These are phyloP conservation scores for Phyllosticta capitalensis DNA, from an alignment of 2,329 filamentous ascomycete genomes.

Conservation along the genomic window DNA sequence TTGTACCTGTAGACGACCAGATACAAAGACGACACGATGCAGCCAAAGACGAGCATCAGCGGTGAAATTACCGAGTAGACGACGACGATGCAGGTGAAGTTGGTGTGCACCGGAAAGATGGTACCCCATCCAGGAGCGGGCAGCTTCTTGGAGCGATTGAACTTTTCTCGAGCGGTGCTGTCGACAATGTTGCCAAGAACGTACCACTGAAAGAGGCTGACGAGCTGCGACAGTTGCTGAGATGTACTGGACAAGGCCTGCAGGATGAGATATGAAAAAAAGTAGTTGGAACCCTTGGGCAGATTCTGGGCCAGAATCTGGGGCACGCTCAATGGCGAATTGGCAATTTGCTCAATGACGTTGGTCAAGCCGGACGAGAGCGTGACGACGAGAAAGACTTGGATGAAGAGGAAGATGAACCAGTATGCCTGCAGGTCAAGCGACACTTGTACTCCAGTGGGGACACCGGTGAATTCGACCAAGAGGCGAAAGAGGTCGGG, in stretches of 20 bases:
- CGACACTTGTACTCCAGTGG: constrained; percentile 69
- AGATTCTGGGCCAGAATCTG: constrained; percentile 66
- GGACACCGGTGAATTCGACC: constrained; percentile 64
- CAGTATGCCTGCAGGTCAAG: constrained; percentile 87
- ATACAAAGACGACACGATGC: constrained; percentile 82
- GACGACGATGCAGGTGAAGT: constrained; percentile 80
- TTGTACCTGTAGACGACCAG: constrained; percentile 97
- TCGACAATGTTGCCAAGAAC: constrained; percentile 72
- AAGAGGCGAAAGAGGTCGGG: constrained; percentile 70
- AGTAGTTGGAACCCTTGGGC: constrained; percentile 86
- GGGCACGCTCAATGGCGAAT: constrained; percentile 59
- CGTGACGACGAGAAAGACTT: constrained; percentile 88
- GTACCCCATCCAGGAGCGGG: constrained; percentile 78
- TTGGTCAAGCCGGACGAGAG: constrained; percentile 67
- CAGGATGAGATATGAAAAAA: constrained; percentile 97
- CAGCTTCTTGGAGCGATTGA: constrained; percentile 70
- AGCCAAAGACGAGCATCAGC: constrained; percentile 83
- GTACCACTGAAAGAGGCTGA: constrained; percentile 71
- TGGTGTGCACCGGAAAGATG: constrained; percentile 94
- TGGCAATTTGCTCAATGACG: constrained; percentile 52
- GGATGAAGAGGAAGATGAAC: constrained; percentile 88
- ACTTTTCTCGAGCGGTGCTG: constrained; percentile 73
- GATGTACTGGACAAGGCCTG: constrained; percentile 66
- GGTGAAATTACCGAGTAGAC: constrained; percentile 86
- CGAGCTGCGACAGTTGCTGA: constrained; percentile 74